phyloP scores from a whole-genome alignment of 768 basidiomycete genomes.

The Boletus huronensis region DNA sequence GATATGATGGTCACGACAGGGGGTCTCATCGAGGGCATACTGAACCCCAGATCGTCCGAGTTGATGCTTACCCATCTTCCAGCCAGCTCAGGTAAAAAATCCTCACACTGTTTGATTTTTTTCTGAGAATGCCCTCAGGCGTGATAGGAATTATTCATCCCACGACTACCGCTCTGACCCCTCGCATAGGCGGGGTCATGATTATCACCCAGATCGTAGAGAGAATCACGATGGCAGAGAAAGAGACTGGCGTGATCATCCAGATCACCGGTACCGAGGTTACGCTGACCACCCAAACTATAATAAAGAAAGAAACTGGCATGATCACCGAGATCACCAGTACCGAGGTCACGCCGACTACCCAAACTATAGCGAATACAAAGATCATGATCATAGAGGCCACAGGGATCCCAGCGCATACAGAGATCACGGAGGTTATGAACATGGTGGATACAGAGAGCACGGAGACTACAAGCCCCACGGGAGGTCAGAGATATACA shows the following conservation, averaged over 20 bases:
- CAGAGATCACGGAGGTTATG: slow-evolving; percentile 10
- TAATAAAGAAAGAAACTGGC: slow-evolving; percentile 12
- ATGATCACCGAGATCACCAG: slow-evolving; percentile 20
- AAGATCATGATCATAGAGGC: slow-evolving; percentile 7
- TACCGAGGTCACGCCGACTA: slow-evolving; percentile 18
- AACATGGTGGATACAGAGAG: slow-evolving; percentile 14
- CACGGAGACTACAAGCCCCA: slow-evolving; percentile 12
- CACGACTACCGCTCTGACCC: slow-evolving; percentile 23
- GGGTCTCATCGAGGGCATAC: slow-evolving; percentile 21
- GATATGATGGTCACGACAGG: slow-evolving; percentile 27
- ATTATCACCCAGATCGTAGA: slow-evolving; percentile 20
- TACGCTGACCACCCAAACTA: slow-evolving; percentile 15
- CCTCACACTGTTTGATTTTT: neutral
- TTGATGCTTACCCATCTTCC: slow-evolving; percentile 22
- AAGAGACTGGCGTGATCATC: slow-evolving; percentile 17
- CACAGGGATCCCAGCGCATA: slow-evolving; percentile 7
- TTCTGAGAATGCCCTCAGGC: slow-evolving; percentile 16
- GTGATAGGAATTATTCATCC: slow-evolving; percentile 24
- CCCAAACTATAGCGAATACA: slow-evolving; percentile 15
- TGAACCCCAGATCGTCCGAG: slow-evolving; percentile 26
- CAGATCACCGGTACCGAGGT: slow-evolving; percentile 22
- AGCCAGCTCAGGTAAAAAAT: slow-evolving; percentile 19
- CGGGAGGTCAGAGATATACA: slow-evolving; percentile 11
- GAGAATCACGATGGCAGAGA: slow-evolving; percentile 22
- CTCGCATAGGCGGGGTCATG: slow-evolving; percentile 23